phyloP scores from a whole-genome alignment of 768 basidiomycete species.

The Lactarius sanguifluus region DNA sequence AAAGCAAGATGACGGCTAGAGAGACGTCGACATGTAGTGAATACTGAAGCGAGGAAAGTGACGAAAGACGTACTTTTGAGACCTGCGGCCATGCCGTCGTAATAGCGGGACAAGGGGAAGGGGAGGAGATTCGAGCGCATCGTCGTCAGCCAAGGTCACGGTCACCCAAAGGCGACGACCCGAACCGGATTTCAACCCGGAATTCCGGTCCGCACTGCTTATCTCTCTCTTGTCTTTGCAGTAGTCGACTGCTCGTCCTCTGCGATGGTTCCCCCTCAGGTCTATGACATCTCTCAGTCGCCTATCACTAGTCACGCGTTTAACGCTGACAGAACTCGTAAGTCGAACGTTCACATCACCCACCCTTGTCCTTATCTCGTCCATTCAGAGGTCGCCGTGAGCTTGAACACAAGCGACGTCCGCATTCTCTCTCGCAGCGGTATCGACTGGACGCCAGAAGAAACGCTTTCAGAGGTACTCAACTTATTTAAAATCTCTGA shows the following conservation, averaged over 20 bases:
- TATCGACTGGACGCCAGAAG: slow-evolving; percentile 64
- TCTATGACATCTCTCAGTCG: slow-evolving; percentile 73
- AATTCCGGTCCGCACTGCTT: background rate
- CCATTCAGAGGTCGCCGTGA: slow-evolving; percentile 78
- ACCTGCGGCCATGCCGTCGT: slow-evolving; percentile 29
- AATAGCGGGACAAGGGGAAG: slow-evolving; percentile 14
- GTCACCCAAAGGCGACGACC: background rate
- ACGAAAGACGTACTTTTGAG: slow-evolving; percentile 27
- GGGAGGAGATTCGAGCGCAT: slow-evolving; percentile 12
- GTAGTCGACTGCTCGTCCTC: slow-evolving; percentile 92
- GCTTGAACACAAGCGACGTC: slow-evolving; percentile 86
- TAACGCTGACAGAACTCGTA: slow-evolving; percentile 84
- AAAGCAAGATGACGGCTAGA: slow-evolving; percentile 91
- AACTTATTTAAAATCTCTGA: background rate
- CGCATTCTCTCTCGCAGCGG: slow-evolving; percentile 74
- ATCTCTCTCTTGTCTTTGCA: slow-evolving; percentile 36
- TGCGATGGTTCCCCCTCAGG: slow-evolving; percentile 72
- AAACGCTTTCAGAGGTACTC: slow-evolving; percentile 82
- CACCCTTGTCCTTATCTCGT: slow-evolving; percentile 13
- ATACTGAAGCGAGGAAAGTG: slow-evolving; percentile 1
- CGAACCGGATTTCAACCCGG: background rate
- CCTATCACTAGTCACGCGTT: slow-evolving; percentile 91
- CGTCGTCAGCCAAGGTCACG: slow-evolving; percentile 6
- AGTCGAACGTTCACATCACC: slow-evolving; percentile 37
- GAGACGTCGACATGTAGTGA: background rate